Conservation (phyloP, 2,329 filamentous ascomycete species). For the Cylindrodendrum hubeiense region DNA sequence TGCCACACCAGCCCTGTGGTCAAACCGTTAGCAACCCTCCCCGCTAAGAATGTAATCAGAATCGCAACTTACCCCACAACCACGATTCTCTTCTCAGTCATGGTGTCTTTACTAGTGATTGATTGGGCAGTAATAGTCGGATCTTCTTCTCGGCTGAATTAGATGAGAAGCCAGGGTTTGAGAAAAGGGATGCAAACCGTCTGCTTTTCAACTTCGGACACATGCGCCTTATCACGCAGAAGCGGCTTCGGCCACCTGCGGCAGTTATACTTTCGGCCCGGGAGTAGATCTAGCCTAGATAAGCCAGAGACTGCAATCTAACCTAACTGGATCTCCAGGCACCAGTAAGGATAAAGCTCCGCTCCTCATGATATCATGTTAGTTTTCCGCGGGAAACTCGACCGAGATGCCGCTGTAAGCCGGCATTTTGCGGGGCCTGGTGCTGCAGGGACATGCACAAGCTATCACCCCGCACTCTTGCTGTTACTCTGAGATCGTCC, state of each 20-base stretch:
- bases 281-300: background rate
- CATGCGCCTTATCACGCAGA: constrained; percentile 10
- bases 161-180: background rate
- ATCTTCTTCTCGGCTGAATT: background rate
- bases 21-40: background rate
- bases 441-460: constrained; percentile 6
- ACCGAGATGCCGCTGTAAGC: constrained; percentile 6
- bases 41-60: background rate
- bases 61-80: constrained; percentile 19
- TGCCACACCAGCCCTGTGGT: constrained; percentile 16
- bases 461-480: constrained; percentile 9
- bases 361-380: background rate
- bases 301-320: background rate
- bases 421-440: constrained; percentile 12
- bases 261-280: constrained; percentile 1
- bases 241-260: constrained; percentile 16
- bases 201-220: background rate
- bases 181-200: background rate
- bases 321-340: background rate
- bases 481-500: background rate
- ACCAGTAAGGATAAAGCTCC: background rate
- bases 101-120: background rate
- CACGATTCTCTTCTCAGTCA: constrained; percentile 15
- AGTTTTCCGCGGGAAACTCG: constrained; percentile 18
- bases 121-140: background rate